Base-by-base conservation (phyloP, 2,329 filamentous ascomycete species). In the Fusarium nematophilum region DNA sequence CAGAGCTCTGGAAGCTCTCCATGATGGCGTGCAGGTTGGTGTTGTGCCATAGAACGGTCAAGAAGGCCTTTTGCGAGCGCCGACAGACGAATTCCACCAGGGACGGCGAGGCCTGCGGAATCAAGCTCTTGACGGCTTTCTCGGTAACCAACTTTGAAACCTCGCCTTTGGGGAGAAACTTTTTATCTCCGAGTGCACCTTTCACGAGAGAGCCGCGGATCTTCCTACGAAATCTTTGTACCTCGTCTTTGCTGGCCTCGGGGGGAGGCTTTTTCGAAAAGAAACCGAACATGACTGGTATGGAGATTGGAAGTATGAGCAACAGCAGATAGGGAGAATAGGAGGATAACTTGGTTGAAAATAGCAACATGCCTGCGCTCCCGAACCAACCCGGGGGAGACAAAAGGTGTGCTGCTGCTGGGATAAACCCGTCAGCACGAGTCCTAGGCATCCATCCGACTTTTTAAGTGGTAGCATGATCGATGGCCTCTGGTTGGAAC, bases 61-160 rank as follows among this genome's bases (percentile, higher is more conserved):
- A 38, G 11, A 57, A 57, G 2, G 48, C 27, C 26, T 29, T 54
- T 33, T 29, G 37, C n/a, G 42, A 49, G 27, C 42, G 9, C 0
- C 3, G 14, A 26, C 30, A 43, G 1, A 57, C 17, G 18, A 42
- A 57, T 3, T 33, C 36, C 14, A 54, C 15, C 11, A 57, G 43
- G 3, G 17, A 17, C 31, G 31, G 8, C n/a, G 3, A 34, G n/a
- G 53, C 42, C 6, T 36, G 17, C 1, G 53, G 49, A 13, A 57
- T 2, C 3, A 57, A 10, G 0, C n/a, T n/a, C n/a, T n/a, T n/a
- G n/a, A n/a, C n/a, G n/a, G n/a, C n/a, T n/a, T n/a, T n/a, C n/a
- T n/a, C n/a, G n/a, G n/a, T n/a, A n/a, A n/a, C n/a, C n/a, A n/a
- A n/a, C n/a, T n/a, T n/a, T n/a, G n/a, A n/a, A n/a, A n/a, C n/a